Evolutionary conservation across 2,329 filamentous ascomycete species (phyloP).

Genomic region (Arthrobotrys conoides): DNA sequence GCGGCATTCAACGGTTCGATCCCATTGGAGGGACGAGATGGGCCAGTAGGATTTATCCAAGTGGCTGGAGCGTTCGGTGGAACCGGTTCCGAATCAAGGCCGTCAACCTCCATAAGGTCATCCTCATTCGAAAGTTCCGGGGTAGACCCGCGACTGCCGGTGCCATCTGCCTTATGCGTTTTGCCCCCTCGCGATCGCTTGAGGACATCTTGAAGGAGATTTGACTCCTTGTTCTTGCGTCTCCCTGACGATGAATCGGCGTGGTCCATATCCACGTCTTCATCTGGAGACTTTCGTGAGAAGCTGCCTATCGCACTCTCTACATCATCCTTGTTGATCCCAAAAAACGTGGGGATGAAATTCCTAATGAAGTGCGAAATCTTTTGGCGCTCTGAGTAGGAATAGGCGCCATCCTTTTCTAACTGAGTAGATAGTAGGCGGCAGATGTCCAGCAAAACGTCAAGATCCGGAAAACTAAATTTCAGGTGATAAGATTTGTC

Average conservation of each 20-base stretch:
- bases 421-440: constrained; percentile 70
- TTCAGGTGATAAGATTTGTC: constrained; percentile 74
- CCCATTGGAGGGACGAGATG: constrained; percentile 73
- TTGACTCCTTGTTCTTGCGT: constrained; percentile 76
- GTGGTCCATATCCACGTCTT: constrained; percentile 78
- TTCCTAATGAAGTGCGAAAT: constrained; percentile 82
- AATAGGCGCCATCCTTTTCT: constrained; percentile 70
- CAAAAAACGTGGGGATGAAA: constrained; percentile 83
- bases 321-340: constrained; percentile 79
- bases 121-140: constrained; percentile 84
- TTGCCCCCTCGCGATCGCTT: constrained; percentile 77
- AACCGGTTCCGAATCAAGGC: constrained; percentile 63
- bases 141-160: constrained; percentile 88
- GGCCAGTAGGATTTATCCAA: constrained; percentile 75
- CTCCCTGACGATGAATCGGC: constrained; percentile 75
- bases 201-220: constrained; percentile 86
- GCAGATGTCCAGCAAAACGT: constrained; percentile 68
- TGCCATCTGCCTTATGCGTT: constrained; percentile 81
- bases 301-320: constrained; percentile 78
- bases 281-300: constrained; percentile 79
- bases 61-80: constrained; percentile 72
- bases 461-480: constrained; percentile 72
- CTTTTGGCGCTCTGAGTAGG: constrained; percentile 78
- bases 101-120: constrained; percentile 77
- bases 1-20: constrained; percentile 72